Conservation (phyloP, 75 land plant genomes). For the Selaginella moellendorffii region DNA sequence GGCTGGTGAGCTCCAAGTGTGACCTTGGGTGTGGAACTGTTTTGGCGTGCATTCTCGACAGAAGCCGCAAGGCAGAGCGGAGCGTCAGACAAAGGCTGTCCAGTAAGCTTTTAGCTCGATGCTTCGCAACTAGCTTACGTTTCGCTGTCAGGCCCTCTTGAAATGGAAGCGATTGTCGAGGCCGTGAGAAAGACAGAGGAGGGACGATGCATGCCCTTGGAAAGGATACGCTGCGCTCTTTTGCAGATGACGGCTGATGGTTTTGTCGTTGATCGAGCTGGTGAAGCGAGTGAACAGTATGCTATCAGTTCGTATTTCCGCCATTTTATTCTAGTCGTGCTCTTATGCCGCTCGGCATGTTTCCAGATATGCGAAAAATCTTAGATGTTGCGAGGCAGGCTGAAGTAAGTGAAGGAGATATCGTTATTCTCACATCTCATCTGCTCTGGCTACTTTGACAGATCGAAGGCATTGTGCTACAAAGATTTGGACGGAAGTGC, state of each 20-base stretch:
- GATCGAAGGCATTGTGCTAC: conserved; percentile 59
- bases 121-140: neutral
- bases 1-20: conserved; percentile 28
- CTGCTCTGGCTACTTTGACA: neutral
- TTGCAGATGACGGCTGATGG: conserved; percentile 35
- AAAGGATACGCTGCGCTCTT: conserved; percentile 45
- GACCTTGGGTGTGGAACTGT: conserved; percentile 43
- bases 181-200: conserved; percentile 42
- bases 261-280: conserved; percentile 21
- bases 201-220: conserved; percentile 56
- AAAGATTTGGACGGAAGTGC: conserved; percentile 69
- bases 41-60: conserved; percentile 43
- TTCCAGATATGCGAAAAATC: conserved; percentile 44
- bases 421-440: neutral
- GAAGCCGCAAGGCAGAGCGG: conserved; percentile 28
- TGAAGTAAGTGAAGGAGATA: conserved; percentile 33
- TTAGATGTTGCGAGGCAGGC: conserved; percentile 46
- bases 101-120: conserved; percentile 19
- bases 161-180: conserved; percentile 43
- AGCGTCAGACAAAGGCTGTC: conserved; percentile 30
- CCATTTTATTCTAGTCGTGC: no score
- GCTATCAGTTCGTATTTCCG: conserved; percentile 24
- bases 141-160: conserved; percentile 40
- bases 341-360: neutral
- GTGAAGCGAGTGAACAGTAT: conserved; percentile 25